A percentile compares a stretch with the other conserved stretches of the same genome.
Conservation (phyloP, 371 early-diverging fungal species). For the Haplosporangium sp. region DNA sequence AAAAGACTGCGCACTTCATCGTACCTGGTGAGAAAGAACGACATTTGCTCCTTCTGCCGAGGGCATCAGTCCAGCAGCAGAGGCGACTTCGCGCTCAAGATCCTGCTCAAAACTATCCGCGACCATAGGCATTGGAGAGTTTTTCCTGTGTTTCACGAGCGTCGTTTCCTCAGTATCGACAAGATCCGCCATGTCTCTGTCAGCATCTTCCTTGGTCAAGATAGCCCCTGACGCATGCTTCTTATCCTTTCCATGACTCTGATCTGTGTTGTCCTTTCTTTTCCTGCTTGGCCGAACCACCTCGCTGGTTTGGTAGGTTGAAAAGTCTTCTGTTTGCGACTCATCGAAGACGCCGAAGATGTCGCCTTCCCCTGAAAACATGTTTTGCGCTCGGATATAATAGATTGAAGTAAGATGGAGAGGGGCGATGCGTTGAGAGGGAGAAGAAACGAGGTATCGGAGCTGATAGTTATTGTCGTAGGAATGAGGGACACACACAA, state of each 20-base stretch:
- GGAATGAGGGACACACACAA: background rate
- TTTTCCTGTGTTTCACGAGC: constrained; percentile 9
- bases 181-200: constrained; percentile 27
- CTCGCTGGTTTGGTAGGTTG: constrained; percentile 20
- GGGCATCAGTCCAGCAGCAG: constrained; percentile 72
- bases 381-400: constrained; percentile 3
- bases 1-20: background rate
- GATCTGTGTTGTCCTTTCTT: constrained; percentile 16
- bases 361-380: constrained; percentile 47
- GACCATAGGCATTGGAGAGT: constrained; percentile 66
- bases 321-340: constrained; percentile 40
- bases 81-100: constrained; percentile 76
- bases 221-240: constrained; percentile 11
- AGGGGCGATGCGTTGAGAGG: background rate
- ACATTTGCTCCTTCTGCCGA: constrained; percentile 68
- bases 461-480: too few relatives aligned
- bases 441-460: background rate
- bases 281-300: constrained; percentile 24
- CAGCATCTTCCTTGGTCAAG: constrained; percentile 21
- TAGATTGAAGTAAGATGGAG: background rate
- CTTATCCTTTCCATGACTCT: constrained; percentile 15
- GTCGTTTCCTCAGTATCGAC: constrained; percentile 29
- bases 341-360: constrained; percentile 51
- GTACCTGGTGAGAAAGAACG: constrained; percentile 66
- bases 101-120: constrained; percentile 86